Conservation (phyloP, 805 yeast genomes). For the Nakazawaea anatomiae region DNA sequence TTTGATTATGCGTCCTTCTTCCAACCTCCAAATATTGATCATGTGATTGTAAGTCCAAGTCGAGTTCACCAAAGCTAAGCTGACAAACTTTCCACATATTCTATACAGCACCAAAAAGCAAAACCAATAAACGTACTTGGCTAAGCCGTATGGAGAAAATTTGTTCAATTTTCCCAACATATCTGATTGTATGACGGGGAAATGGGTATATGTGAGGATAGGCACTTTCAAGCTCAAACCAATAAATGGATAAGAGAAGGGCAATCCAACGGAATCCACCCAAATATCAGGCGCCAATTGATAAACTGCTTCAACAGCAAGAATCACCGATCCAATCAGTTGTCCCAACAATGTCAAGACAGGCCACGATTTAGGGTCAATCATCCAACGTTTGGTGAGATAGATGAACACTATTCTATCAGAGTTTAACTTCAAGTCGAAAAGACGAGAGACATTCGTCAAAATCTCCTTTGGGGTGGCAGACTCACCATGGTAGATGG, state of each 20-base stretch:
- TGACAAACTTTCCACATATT: constrained; percentile 59
- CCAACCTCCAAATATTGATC: constrained; percentile 51
- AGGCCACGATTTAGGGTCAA: constrained; percentile 72
- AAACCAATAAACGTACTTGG: constrained; percentile 67
- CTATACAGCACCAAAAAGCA: constrained; percentile 57
- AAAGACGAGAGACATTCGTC: constrained; percentile 46
- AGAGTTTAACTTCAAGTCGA: constrained; percentile 43
- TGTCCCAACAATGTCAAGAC: constrained; percentile 82
- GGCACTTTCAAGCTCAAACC: constrained; percentile 59
- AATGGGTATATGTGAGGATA: constrained; percentile 84
- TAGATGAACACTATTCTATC: constrained; percentile 57
- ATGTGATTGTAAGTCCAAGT: constrained; percentile 90
- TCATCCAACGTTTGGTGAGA: constrained; percentile 48
- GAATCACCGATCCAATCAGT: constrained; percentile 68
- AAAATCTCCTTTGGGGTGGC: constrained; percentile 44
- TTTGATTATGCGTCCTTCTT: constrained; percentile 32
- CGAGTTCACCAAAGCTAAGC: constrained; percentile 70
- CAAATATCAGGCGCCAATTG: constrained; percentile 80
- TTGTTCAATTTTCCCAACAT: constrained; percentile 64
- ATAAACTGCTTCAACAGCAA: constrained; percentile 66
- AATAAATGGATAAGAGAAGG: constrained; percentile 74
- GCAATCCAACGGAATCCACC: constrained; percentile 92
- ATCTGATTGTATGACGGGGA: constrained; percentile 84
- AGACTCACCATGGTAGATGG: constrained; percentile 71
- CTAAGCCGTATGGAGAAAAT: constrained; percentile 19